Percentiles rank a stretch among this genome's conserved stretches.
Conservation (phyloP, 805 yeast genomes). For the Pichia ethanolica region DNA sequence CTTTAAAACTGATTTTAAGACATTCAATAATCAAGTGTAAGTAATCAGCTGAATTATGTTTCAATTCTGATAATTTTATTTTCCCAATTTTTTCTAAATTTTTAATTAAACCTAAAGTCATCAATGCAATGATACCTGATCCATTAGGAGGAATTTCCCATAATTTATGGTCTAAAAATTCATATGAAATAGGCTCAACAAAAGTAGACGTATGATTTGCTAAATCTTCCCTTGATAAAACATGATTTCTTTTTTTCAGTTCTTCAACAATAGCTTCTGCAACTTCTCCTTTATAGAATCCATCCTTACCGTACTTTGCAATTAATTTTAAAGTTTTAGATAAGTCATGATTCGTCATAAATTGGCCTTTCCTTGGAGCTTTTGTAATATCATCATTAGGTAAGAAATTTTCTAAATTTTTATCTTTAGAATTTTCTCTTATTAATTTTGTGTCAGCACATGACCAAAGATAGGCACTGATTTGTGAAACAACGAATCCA, state of each 20-base stretch:
- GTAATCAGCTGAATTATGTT: slow-evolving; percentile 66
- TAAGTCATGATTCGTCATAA: slow-evolving; percentile 42
- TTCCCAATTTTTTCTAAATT: slow-evolving; percentile 40
- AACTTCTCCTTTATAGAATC: slow-evolving; percentile 63
- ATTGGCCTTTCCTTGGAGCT: slow-evolving; percentile 54
- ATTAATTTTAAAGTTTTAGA: slow-evolving; percentile 48
- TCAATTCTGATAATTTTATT: slow-evolving; percentile 34
- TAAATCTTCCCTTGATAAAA: slow-evolving; percentile 50
- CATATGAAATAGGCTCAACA: slow-evolving; percentile 55
- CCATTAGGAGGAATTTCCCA: slow-evolving; percentile 88
- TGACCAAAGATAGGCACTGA: slow-evolving; percentile 48
- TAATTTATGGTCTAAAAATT: slow-evolving; percentile 45
- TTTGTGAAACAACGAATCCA: slow-evolving; percentile 58
- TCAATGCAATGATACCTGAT: slow-evolving; percentile 69
- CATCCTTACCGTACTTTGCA: slow-evolving; percentile 52
- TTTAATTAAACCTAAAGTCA: slow-evolving; percentile 60
- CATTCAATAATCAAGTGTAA: slow-evolving; percentile 63
- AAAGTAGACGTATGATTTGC: slow-evolving; percentile 49
- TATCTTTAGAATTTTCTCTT: slow-evolving; percentile 26
- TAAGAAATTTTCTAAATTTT: slow-evolving; percentile 28
- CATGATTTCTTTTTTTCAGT: slow-evolving; percentile 47
- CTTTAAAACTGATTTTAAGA: slow-evolving; percentile 66
- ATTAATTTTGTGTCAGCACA: slow-evolving; percentile 33
- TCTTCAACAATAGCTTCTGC: slow-evolving; percentile 58
- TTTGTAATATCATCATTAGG: slow-evolving; percentile 25